phyloP scores from a whole-genome alignment of 2,329 filamentous ascomycete species.

The Drechslera avenae region DNA sequence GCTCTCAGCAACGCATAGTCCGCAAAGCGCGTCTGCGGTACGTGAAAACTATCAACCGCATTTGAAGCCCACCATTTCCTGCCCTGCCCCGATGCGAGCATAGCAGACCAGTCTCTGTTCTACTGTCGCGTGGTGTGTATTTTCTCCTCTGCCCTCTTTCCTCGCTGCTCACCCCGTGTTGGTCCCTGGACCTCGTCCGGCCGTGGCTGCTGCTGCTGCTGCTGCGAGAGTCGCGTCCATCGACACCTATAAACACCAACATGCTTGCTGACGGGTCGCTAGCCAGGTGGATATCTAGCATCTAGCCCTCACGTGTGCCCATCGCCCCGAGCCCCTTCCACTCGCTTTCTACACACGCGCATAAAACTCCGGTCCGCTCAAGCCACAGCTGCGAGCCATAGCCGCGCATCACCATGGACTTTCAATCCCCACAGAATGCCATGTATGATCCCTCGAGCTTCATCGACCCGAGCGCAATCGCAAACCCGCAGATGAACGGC shows the following conservation, averaged over 20 bases:
- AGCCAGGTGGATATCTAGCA: constrained; percentile 36
- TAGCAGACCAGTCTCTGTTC: constrained; percentile 28
- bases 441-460: constrained; percentile 46
- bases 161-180: too few species aligned
- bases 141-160: constrained; percentile 5
- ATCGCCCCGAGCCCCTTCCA: constrained; percentile 13
- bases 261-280: constrained; percentile 33
- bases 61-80: constrained; percentile 30
- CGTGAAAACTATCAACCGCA: constrained; percentile 41
- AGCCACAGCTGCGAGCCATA: constrained; percentile 9
- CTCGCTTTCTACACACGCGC: constrained; percentile 12
- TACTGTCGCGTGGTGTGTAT: constrained; percentile 34
- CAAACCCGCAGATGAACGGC: constrained; percentile 64
- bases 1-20: constrained; percentile 42
- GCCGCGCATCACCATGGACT: constrained; percentile 43
- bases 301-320: constrained; percentile 32
- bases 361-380: constrained; percentile 12
- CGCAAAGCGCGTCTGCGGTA: constrained; percentile 40
- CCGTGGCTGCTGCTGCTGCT: constrained; percentile 17
- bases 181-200: constrained; percentile 22
- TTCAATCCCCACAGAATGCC: constrained; percentile 44
- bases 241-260: constrained; percentile 38
- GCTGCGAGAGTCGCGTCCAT: constrained; percentile 31
- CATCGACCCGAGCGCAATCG: constrained; percentile 49
- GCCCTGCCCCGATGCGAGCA: constrained; percentile 38